Percentiles rank a stretch among this genome's conserved stretches.
These are phyloP conservation scores for Colletotrichum sp. DNA, from an alignment of 2,329 filamentous ascomycete species.

Conservation along the genomic window DNA sequence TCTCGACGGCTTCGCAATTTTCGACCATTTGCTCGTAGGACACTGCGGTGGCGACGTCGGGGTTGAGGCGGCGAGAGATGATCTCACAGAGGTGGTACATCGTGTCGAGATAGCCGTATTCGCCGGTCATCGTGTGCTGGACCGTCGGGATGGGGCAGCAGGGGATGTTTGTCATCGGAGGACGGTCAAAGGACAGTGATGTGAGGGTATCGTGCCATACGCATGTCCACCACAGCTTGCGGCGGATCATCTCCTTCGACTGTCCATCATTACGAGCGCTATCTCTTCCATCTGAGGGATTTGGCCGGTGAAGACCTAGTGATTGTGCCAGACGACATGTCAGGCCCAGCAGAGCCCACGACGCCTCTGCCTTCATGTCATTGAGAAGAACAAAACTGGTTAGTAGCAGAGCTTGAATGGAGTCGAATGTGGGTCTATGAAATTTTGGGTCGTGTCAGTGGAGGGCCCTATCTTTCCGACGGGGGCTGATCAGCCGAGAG, in stretches of 20 bases:
- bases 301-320: constrained; percentile 62
- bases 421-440: constrained; percentile 65
- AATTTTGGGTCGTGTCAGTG: constrained; percentile 7
- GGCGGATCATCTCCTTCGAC: constrained; percentile 59
- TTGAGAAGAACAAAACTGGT: constrained; percentile 69
- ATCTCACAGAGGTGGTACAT: constrained; percentile 70
- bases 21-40: constrained; percentile 62
- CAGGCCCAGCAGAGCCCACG: constrained; percentile 68
- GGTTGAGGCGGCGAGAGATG: constrained; percentile 62
- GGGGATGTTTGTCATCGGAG: constrained; percentile 67
- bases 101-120: constrained; percentile 65
- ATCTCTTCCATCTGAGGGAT: constrained; percentile 50
- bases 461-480: background rate
- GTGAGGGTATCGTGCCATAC: constrained; percentile 72
- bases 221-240: constrained; percentile 68
- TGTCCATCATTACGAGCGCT: constrained; percentile 46
- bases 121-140: constrained; percentile 45
- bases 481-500: background rate
- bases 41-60: constrained; percentile 54
- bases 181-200: constrained; percentile 70
- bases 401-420: constrained; percentile 67
- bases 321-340: constrained; percentile 71
- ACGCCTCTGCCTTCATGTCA: constrained; percentile 73
- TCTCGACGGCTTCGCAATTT: constrained; percentile 61
- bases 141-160: constrained; percentile 58